These are phyloP conservation scores for Saxispiralis lemnorum DNA, from an alignment of 495 filamentous ascomycete genomes.

Conservation along the genomic window DNA sequence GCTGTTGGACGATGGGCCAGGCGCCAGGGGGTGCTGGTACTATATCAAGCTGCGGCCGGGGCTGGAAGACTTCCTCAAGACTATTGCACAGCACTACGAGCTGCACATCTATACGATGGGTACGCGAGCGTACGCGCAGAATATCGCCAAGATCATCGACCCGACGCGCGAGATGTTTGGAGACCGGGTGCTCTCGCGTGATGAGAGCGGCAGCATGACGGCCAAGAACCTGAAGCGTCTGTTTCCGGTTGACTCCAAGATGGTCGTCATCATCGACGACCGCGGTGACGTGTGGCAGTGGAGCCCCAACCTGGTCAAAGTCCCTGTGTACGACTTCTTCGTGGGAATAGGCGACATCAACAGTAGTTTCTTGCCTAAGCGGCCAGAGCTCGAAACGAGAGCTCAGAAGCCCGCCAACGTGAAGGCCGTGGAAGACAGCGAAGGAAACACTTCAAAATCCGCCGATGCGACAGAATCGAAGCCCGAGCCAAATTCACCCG, in stretches of 20 bases:
- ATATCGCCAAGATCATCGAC: slow-evolving; percentile 85
- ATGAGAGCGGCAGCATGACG: slow-evolving; percentile 84
- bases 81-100: slow-evolving; percentile 69
- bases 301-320: slow-evolving; percentile 84
- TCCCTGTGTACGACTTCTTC: slow-evolving; percentile 90
- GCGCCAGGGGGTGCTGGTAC: slow-evolving; percentile 66
- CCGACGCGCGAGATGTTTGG: slow-evolving; percentile 79
- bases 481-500: background rate
- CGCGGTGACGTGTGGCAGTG: slow-evolving; percentile 96
- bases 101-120: slow-evolving; percentile 99
- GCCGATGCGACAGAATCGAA: background rate
- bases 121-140: slow-evolving; percentile 79
- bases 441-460: background rate
- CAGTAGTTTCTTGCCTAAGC: slow-evolving; percentile 85
- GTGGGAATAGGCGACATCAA: slow-evolving; percentile 98
- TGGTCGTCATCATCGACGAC: slow-evolving; percentile 98
- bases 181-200: slow-evolving; percentile 82
- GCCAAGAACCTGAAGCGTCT: slow-evolving; percentile 78
- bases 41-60: slow-evolving; percentile 98
- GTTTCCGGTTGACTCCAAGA: slow-evolving; percentile 93
- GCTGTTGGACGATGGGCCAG: slow-evolving; percentile 65
- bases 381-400: slow-evolving; percentile 46
- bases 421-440: slow-evolving; percentile 1
- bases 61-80: slow-evolving; percentile 62
- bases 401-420: slow-evolving; percentile 8